Evolutionary conservation across 768 basidiomycete species (phyloP), one percentile per base, ranked within the genome.

Genomic region (Auricularia heimuer): DNA sequence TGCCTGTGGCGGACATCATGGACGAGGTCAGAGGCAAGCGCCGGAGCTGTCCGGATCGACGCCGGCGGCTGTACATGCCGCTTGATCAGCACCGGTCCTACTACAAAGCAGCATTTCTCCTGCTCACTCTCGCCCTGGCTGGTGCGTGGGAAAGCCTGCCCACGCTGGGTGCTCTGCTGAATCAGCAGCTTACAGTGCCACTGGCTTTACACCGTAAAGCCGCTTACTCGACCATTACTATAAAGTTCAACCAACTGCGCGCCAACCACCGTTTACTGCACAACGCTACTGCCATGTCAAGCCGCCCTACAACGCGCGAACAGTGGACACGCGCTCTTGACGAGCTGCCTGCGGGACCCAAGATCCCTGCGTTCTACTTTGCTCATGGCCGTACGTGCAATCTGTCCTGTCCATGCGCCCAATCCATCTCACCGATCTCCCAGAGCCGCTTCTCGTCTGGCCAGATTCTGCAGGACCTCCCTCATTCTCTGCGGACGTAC

Each of bases 301-400:
- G 36, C n/a, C 60, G 39, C 16, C 74, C 82, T 3, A 77, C 75
- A 64, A 76, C 78, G 8, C 77, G 75, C 35, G 66, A 70, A 0
- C 76, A 78, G 66, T 88, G 85, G 85, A 73, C 73, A 54, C 76
- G 77, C 54, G 83, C 83, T 2, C 78, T 88, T 3, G 79, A 83
- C 1, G 74, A 78, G 0, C 79, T 88, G 0, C 86, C 87, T 0
- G 69, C 80, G 1, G 83, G 84, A 3, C 72, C 80, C n/a, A 80
- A 81, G 44, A 87, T 90, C 24, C 90, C 89, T 0, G 77, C 84
- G 0, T 87, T 92, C 77, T 92, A 88, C 79, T 89, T 90, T 67
- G 85, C 80, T 3, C 88, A 89, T 74, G 87, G 88, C 7, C 84
- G 84, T 45, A 65, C 56, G 71, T 63, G 36, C 54, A 18, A 29